Evolutionary conservation across 495 filamentous ascomycete genomes (phyloP), one percentile per base, ranked within the genome.

Genomic region (Neurospora hispaniola): DNA sequence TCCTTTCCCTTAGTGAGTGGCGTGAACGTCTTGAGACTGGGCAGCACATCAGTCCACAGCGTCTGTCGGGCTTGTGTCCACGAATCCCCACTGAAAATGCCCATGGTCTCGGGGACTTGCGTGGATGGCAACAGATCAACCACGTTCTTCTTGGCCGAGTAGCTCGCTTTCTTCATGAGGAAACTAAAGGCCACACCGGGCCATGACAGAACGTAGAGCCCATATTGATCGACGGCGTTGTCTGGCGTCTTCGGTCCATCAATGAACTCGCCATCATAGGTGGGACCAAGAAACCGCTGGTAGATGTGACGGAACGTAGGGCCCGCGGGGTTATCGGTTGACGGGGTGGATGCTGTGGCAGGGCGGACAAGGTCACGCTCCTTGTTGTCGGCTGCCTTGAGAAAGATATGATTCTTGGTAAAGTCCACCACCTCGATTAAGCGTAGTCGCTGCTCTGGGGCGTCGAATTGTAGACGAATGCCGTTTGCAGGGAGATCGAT

Each of bases 141-240:
- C 75, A 96, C 93, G 78, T 97, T 93, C 75, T 93, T 92, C 71
- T 90, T 86, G 10, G 91, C 87, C 42, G 91, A 92, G 87, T 93
- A 97, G n/a, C 90, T 87, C 5, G 89, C 90, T 72, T 88, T 81
- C 70, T 89, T 88, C 62, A 99, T 84, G 18, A 93, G 91, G 75
- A 98, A 99, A 7, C 89, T 92, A 79, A 98, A 98, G 0, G 94
- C 92, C 35, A 99, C 88, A 0, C 96, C 96, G 12, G 95, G 94
- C 80, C 97, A 99, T 4, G 95, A 98, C 14, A 98, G 84, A 16
- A 96, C 88, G 78, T 97, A 98, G 9, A 85, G 87, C 7, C 86
- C 86, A 11, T 88, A 43, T 12, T 35, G 23, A 10, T 71, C 54
- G 12, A 69, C 54, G 35, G 39, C 54, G 54, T 66, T 66, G 27